Base-by-base conservation (phyloP, 2,329 filamentous ascomycete genomes). In the Colletotrichum orchidophilum region DNA sequence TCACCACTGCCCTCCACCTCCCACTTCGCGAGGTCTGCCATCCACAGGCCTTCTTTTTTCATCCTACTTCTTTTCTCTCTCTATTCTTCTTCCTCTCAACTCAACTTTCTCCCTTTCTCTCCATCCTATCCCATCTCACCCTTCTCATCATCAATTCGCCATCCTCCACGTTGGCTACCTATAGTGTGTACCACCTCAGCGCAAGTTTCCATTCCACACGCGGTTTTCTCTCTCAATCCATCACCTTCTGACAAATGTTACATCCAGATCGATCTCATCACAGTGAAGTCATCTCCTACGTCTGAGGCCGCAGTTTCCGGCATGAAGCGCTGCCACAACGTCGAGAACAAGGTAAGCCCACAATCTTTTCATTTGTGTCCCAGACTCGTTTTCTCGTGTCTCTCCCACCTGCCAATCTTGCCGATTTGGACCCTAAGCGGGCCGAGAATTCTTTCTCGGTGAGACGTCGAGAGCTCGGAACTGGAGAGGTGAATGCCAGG, bases 391-490 rank as follows among this genome's bases (percentile, higher is more conserved):
- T 57, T 63, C 65, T 68, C 50, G 27, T 26, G 15, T 62, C 27
- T 39, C 59, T 33, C 50, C 49, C 65, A 24, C 61, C 65, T 68
- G 65, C 27, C 58, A 27, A 15, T 68, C 50, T 68, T 63, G 59
- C 42, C 29, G 26, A 29, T 68, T 68, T 57, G 65, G 65, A 21
- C 65, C 59, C 65, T 63, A 63, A 57, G 58, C 61, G 31, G 50
- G 39, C 39, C 52, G 29, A 31, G 18, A 21, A 21, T 21, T 31
- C 6, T 7, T 60, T 46, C 35, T 60, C 29, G 57, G 27, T 49
- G 65, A 63, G 59, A 68, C 55, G 65, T 68, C 59, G 50, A 52
- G 65, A 68, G 65, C 39, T 11, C 33, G 24, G 60, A 49, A n/a
- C 21, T 35, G 35, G 49, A 39, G 64, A 58, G 57, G 62, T 57